A percentile compares a stretch with the other conserved stretches of the same genome.
These are phyloP conservation scores for Nemania sp. DNA, from an alignment of 2,329 filamentous ascomycete species.

Conservation along the genomic window DNA sequence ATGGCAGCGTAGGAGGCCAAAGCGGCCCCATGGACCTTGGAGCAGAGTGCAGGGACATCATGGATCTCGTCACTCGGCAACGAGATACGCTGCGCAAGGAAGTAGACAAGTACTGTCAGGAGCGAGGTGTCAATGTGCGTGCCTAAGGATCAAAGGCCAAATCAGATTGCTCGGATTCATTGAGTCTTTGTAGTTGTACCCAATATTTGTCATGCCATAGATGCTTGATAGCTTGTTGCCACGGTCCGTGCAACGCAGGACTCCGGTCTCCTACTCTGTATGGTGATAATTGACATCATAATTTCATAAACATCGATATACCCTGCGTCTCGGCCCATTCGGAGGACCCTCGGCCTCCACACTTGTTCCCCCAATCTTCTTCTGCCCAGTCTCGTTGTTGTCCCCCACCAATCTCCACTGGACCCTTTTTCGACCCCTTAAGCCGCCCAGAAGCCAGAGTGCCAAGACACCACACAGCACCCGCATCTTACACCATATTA, in stretches of 20 bases:
- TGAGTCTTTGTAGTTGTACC: background rate
- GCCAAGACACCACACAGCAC: too few species aligned
- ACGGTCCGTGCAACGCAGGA: background rate
- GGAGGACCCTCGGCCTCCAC: slow-evolving; percentile 17
- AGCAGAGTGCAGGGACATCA: slow-evolving; percentile 58
- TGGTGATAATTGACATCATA: slow-evolving; percentile 1
- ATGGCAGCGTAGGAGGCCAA: slow-evolving; percentile 48
- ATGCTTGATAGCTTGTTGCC: slow-evolving; percentile 3
- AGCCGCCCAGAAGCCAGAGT: slow-evolving; percentile 1
- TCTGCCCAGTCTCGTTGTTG: background rate
- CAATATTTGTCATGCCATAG: background rate
- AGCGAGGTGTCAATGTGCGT: slow-evolving; percentile 47
- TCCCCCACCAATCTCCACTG: slow-evolving; percentile 21
- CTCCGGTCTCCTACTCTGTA: background rate
- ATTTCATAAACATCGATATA: slow-evolving; percentile 6
- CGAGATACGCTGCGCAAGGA: slow-evolving; percentile 70
- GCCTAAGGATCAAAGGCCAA: background rate
- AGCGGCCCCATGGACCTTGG: slow-evolving; percentile 47
- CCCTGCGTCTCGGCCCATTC: background rate
- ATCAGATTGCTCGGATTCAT: background rate
- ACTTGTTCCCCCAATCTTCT: slow-evolving; percentile 4
- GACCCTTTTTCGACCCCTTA: background rate
- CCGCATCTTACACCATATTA: background rate
- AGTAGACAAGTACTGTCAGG: slow-evolving; percentile 73
- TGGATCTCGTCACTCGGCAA: slow-evolving; percentile 68